phyloP scores from a whole-genome alignment of 2,329 filamentous ascomycete genomes.

The Verticillium tricorpus region DNA sequence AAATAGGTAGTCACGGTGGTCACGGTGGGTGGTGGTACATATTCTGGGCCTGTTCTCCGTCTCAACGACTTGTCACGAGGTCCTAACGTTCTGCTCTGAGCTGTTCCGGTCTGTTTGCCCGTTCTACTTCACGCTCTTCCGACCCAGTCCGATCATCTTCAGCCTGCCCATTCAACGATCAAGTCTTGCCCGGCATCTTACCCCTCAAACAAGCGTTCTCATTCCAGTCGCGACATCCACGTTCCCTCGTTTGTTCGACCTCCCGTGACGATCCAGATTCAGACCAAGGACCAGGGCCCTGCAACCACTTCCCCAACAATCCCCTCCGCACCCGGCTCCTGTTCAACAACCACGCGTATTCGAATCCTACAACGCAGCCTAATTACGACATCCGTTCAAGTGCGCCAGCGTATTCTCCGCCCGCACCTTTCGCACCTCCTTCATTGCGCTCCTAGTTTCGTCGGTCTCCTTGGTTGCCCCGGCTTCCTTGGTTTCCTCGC shows the following conservation, averaged over 20 bases:
- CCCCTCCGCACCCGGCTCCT: neutral
- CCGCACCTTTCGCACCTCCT: neutral
- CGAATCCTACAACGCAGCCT: neutral
- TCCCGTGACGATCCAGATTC: neutral
- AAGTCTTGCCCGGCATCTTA: neutral
- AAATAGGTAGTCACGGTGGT: neutral
- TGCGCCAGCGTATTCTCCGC: neutral
- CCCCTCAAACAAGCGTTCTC: neutral
- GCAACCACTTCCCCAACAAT: constrained; percentile 4
- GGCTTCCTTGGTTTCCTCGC: neutral
- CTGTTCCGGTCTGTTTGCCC: neutral
- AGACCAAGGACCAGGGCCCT: neutral
- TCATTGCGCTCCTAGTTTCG: neutral
- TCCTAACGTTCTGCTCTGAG: neutral
- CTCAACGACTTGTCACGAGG: neutral
- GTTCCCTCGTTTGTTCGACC: neutral
- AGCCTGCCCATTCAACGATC: neutral
- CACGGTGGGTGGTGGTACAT: neutral
- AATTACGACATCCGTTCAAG: neutral
- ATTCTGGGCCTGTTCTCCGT: neutral
- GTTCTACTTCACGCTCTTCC: neutral
- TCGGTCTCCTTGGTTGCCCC: neutral
- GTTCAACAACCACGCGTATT: neutral
- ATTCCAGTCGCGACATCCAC: neutral
- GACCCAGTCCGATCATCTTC: neutral